Percentiles rank a stretch among this genome's conserved stretches.
These are phyloP conservation scores for Limtongia smithiae DNA, from an alignment of 805 yeast species.

Conservation along the genomic window DNA sequence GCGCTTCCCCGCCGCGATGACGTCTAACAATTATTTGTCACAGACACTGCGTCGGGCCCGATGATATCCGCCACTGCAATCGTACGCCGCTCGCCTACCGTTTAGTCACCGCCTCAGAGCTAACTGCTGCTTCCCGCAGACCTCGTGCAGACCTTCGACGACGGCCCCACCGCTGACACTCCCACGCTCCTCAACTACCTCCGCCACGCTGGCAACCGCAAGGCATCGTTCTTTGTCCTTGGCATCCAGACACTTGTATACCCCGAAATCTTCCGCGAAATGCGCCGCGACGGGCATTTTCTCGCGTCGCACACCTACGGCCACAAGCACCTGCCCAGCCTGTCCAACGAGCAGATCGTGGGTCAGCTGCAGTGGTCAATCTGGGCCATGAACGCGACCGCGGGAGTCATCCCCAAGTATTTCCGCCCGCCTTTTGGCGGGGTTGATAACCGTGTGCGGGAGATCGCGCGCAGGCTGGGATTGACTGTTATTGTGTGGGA, in stretches of 20 bases:
- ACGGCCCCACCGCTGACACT: slow-evolving; percentile 83
- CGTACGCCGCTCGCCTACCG: slow-evolving; percentile 1
- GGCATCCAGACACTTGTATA: slow-evolving; percentile 74
- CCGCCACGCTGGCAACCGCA: slow-evolving; percentile 39
- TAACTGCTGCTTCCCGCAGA: slow-evolving; percentile 22
- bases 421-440: slow-evolving; percentile 97
- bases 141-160: slow-evolving; percentile 88
- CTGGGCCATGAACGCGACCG: slow-evolving; percentile 98
- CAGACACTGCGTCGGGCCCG: slow-evolving; percentile 19
- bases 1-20: background rate
- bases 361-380: slow-evolving; percentile 93
- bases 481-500: slow-evolving; percentile 90
- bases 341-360: slow-evolving; percentile 72
- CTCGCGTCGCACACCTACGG: slow-evolving; percentile 92
- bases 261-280: slow-evolving; percentile 67
- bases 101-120: too few relatives aligned
- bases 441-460: slow-evolving; percentile 77
- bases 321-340: slow-evolving; percentile 74
- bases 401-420: slow-evolving; percentile 81
- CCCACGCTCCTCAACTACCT: slow-evolving; percentile 53
- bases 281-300: slow-evolving; percentile 64
- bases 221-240: slow-evolving; percentile 77
- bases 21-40: background rate
- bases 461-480: slow-evolving; percentile 78
- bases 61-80: slow-evolving; percentile 19